These are phyloP conservation scores for Ganoderma resinaceum DNA, from an alignment of 1,284 basidiomycete species.

Conservation along the genomic window DNA sequence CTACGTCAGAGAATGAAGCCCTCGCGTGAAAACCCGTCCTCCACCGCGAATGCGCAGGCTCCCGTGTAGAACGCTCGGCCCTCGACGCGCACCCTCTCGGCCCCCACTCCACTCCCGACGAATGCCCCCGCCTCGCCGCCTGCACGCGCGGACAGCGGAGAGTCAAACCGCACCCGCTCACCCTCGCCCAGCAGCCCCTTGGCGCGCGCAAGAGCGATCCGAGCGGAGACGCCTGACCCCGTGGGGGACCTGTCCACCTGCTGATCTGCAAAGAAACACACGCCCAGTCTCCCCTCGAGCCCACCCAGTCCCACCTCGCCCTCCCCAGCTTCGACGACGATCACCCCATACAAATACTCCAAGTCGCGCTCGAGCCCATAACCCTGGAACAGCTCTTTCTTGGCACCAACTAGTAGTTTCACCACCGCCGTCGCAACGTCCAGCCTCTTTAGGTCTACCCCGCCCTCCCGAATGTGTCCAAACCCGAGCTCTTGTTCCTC, in stretches of 20 bases:
- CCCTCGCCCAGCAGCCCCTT: constrained; percentile 39
- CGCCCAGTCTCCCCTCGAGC: constrained; percentile 33
- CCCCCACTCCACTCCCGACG: constrained; percentile 38
- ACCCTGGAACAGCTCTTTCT: constrained; percentile 36
- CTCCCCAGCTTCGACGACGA: constrained; percentile 42
- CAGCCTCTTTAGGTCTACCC: constrained; percentile 36
- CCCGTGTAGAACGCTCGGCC: constrained; percentile 45
- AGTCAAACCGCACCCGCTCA: constrained; percentile 43
- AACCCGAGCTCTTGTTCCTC: constrained; percentile 45
- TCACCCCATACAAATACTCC: constrained; percentile 48
- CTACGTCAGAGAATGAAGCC: constrained; percentile 32
- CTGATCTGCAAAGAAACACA: constrained; percentile 51
- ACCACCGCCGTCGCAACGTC: constrained; percentile 41
- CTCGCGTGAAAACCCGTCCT: constrained; percentile 31
- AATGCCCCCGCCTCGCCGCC: constrained; percentile 38
- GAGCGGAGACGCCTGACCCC: constrained; percentile 50
- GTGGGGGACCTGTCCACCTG: constrained; percentile 53
- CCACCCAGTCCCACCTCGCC: constrained; percentile 31
- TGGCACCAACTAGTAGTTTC: constrained; percentile 34
- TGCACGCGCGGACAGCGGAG: constrained; percentile 36
- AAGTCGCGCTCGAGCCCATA: constrained; percentile 44
- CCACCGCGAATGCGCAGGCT: constrained; percentile 38
- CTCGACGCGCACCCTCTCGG: constrained; percentile 40
- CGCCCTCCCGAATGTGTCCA: constrained; percentile 28
- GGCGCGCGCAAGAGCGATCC: constrained; percentile 47